phyloP scores from a whole-genome alignment of 2,329 filamentous ascomycete species.

The Pseudohalonectria lignicola region DNA sequence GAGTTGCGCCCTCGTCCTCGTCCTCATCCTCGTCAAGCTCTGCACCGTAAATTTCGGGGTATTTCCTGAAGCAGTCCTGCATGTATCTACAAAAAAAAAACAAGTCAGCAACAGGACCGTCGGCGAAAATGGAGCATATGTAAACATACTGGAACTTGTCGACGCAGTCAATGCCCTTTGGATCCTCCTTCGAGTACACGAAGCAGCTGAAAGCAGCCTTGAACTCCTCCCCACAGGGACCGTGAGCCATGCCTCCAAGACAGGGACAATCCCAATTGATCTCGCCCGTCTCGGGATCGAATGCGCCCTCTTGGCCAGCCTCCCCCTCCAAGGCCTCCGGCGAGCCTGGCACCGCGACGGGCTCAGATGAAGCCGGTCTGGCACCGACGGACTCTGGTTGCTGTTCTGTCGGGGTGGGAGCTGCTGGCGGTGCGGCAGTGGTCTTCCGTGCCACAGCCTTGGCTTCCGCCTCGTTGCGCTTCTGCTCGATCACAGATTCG shows the following conservation, averaged over 20 bases:
- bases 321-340: conserved; percentile 61
- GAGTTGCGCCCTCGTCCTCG: conserved; percentile 6
- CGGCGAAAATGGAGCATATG: too few species aligned
- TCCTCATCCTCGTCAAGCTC: conserved; percentile 66
- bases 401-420: conserved; percentile 5
- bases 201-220: conserved; percentile 96
- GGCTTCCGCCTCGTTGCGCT: conserved; percentile 36
- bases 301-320: conserved; percentile 78
- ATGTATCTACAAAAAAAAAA: too few species aligned
- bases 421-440: conserved; percentile 11
- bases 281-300: conserved; percentile 93
- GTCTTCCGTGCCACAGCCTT: conserved; percentile 18
- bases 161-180: conserved; percentile 96
- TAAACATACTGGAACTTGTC: conserved; percentile 84
- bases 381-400: conserved; percentile 14
- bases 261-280: conserved; percentile 99
- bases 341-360: conserved; percentile 16
- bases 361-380: conserved; percentile 10
- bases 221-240: conserved; percentile 93
- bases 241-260: conserved; percentile 91
- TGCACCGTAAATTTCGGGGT: conserved; percentile 86
- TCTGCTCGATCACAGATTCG: conserved; percentile 56
- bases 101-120: too few species aligned
- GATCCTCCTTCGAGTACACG: conserved; percentile 87
- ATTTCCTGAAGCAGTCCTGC: conserved; percentile 91